Evolutionary conservation across 1,139 yeast species (phyloP), one percentile per base, ranked within the genome.

Genomic region (Scheffersomyces lignicola): DNA sequence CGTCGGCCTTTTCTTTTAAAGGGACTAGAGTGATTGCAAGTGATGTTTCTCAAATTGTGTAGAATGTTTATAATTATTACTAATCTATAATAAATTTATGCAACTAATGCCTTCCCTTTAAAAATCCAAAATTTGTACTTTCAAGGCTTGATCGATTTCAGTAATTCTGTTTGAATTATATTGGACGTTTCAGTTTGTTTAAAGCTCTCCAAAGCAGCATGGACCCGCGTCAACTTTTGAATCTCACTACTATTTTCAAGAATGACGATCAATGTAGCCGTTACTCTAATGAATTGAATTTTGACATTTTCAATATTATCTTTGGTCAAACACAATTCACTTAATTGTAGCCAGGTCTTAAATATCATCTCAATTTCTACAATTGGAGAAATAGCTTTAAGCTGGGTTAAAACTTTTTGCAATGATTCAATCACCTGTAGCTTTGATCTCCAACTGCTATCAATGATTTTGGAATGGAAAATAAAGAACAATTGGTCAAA

Each of bases 261-360:
- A 15, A 49, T 36, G 11, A 37, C 42, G 9, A 50, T 34, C 11
- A 63, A 42, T 14, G 41, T 41, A 14, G 51, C 52, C 1, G 69
- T 58, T 28, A 56, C 52, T 35, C 71, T 53, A 9, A 68, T 58
- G 30, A 63, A 42, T 35, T 78, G 80, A 15, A 82, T 58, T 40
- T 82, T 72, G 2, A 83, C 87, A 44, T 72, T 75, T 47, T 85
- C 94, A 37, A 82, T 75, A 31, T 75, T 73, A 29, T 70, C 71
- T 24, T 62, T 63, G 5, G 49, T 49, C 11, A 74, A 61, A 48
- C 79, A 73, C 5, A 49, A 38, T 3, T 45, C 36, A 5, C 42
- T 32, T n/a, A 67, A 44, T 24, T 45, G 43, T 1, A 36, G 24
- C 68, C 70, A 65, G 22, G 51, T 43, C 3, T 42, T 31, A 24